Conservation (phyloP, 768 basidiomycete genomes). For the Pholiota molesta region DNA sequence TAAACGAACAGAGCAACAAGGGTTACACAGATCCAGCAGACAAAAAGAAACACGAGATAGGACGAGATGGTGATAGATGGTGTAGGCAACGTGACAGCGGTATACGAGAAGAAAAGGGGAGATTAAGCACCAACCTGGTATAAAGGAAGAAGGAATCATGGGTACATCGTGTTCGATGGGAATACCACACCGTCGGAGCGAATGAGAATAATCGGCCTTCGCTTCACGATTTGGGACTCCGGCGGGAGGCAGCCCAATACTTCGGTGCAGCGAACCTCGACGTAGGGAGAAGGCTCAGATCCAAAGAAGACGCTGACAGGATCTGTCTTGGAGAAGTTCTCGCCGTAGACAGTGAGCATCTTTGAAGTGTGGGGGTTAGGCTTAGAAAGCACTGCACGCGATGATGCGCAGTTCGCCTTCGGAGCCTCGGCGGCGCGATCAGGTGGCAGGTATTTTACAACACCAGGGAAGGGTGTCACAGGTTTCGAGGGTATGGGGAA, state of each 20-base stretch:
- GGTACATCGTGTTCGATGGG: constrained; percentile 82
- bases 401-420: constrained; percentile 67
- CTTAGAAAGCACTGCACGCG: constrained; percentile 72
- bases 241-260: constrained; percentile 83
- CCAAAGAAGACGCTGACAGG: constrained; percentile 87
- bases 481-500: constrained; percentile 83
- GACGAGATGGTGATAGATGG: constrained; percentile 9
- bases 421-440: constrained; percentile 85
- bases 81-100: constrained; percentile 10
- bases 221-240: constrained; percentile 65
- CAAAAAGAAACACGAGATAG: constrained; percentile 22
- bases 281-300: constrained; percentile 82
- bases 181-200: constrained; percentile 87
- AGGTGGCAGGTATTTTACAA: constrained; percentile 90
- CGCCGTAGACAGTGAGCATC: constrained; percentile 86
- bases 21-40: constrained; percentile 30
- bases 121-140: constrained; percentile 21
- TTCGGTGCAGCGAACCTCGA: constrained; percentile 87
- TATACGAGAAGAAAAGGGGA: constrained; percentile 2
- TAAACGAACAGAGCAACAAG: constrained; percentile 24
- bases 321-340: constrained; percentile 85
- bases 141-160: constrained; percentile 43
- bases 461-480: constrained; percentile 83
- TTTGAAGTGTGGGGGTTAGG: constrained; percentile 78
- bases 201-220: constrained; percentile 80